Conservation (phyloP, 2,329 filamentous ascomycete species). For the Cercospora citrullina region DNA sequence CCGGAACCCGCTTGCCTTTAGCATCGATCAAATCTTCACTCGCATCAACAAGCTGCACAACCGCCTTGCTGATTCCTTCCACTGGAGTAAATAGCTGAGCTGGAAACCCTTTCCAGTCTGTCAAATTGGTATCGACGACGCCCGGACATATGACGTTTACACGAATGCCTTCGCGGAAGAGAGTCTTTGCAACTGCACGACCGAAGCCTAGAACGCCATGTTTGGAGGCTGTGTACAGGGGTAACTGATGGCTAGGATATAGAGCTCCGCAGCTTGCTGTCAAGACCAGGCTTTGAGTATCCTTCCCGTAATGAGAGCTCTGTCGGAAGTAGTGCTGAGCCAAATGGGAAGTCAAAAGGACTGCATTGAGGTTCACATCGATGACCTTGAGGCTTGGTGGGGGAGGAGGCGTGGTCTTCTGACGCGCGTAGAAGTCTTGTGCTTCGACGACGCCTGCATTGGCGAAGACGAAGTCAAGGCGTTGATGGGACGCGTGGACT, state of each 20-base stretch:
- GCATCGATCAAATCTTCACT: slow-evolving; percentile 22
- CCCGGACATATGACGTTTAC: slow-evolving; percentile 45
- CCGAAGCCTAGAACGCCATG: slow-evolving; percentile 45
- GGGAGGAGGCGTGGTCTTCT: slow-evolving; percentile 31
- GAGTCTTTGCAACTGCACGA: slow-evolving; percentile 41
- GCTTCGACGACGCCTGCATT: slow-evolving; percentile 51
- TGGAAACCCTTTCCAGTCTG: slow-evolving; percentile 41
- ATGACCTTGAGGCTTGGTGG: slow-evolving; percentile 40
- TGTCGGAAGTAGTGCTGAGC: slow-evolving; percentile 42
- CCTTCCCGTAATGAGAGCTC: slow-evolving; percentile 14
- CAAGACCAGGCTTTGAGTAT: slow-evolving; percentile 15
- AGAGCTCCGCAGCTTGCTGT: slow-evolving; percentile 21
- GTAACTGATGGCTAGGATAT: slow-evolving; percentile 33
- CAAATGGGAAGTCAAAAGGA: slow-evolving; percentile 42
- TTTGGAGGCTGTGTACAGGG: slow-evolving; percentile 45
- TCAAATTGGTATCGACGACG: slow-evolving; percentile 41
- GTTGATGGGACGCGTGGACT: slow-evolving; percentile 34
- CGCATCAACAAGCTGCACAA: slow-evolving; percentile 37
- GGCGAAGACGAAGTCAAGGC: slow-evolving; percentile 52
- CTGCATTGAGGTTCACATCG: slow-evolving; percentile 44
- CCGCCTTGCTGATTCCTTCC: slow-evolving; percentile 34
- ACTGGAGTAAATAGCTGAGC: slow-evolving; percentile 40
- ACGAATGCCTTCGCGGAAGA: slow-evolving; percentile 40
- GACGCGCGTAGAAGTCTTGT: slow-evolving; percentile 44
- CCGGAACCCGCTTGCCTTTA: slow-evolving; percentile 15